Base-by-base conservation (phyloP, 2,329 filamentous ascomycete species). In the Aspergillus nomiae region DNA sequence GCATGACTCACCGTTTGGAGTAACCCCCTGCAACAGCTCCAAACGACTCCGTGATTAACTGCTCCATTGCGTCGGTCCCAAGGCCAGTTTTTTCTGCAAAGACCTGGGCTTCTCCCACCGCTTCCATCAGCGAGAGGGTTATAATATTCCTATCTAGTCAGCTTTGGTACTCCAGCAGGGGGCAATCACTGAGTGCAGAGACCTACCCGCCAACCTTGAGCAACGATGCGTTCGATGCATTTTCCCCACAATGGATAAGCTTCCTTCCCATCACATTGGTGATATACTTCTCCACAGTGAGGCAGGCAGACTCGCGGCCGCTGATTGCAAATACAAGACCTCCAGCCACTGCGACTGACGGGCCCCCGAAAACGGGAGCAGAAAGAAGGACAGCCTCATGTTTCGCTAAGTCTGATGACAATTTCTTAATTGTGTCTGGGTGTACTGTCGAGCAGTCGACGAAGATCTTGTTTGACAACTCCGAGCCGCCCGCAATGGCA, bases 31-130 rank as follows among this genome's bases (percentile, higher is more conserved):
- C 46, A 28, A 50, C 19, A 19, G 46, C 24, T 3, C 46, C 46
- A 28, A 50, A 50, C 12, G 46, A 50, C 14, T 50, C 46, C 0
- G 24, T 30, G 48, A 63, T 58, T 1, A 86, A 75, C 0, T 76
- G 65, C 55, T 84, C 82, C 3, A 85, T 71, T 0, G 77, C 74
- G 0, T 76, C 65, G 9, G 73, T 75, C 0, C 80, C 76, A 0
- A 85, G 74, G 0, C 77, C 79, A 0, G 81, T 78, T 65, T 80
- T 81, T 60, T 82, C 81, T 0, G 83, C 83, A 12, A 85, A 74
- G 0, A 83, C 79, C 21, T 85, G 83, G 0, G 83, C 80, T 70
- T 85, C 83, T 0, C 79, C 78, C 5, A 85, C 73, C 0, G 84
- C 70, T 58, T 83, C 79, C 81, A 83, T 83, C 67, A 84, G 76